Base-by-base conservation (phyloP, 2,329 filamentous ascomycete genomes). In the Tolypocladium sp. region DNA sequence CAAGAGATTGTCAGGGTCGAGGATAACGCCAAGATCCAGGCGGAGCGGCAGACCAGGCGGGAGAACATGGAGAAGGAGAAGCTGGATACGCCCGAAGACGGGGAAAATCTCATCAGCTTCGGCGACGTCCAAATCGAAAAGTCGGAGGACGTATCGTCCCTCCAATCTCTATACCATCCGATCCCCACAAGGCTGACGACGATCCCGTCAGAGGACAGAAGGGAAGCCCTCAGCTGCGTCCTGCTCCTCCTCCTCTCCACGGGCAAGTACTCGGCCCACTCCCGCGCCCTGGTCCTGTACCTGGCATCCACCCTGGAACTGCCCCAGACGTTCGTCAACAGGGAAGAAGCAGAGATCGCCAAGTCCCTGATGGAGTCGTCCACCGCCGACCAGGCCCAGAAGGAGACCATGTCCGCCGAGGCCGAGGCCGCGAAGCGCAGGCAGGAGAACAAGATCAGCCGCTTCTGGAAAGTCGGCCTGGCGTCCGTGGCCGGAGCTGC, bases 381-480 rank as follows among this genome's bases (percentile, higher is more conserved):
- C 33, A 77, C 79, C 27, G 71, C 75, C 4, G 70, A 75, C n/a
- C 71, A 75, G 10, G 68, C 70, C 61, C 64, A 71, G 62, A 69
- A 70, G 62, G 62, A 81, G 27, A 64, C 67, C 52, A 87, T 95
- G 78, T 87, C 86, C 0, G 90, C 89, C 1, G 89, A 92, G 61
- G 84, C 87, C 1, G 91, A 94, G 70, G 86, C 86, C 0, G 84
- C 88, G 68, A 89, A 89, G 69, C 85, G 88, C 58, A 82, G 82
- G 17, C 86, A 92, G 63, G 82, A 90, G 60, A 89, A 88, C 58
- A 85, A 89, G 64, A 75, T 82, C 10, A 80, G 84, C 25, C 80
- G 92, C 10, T 89, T 89, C 70, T 96, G 91, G 90, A 97, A 96
- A 70, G 91, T 97, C 25, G 91, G 92, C 0, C 79, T 97, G 33